Percentiles rank a stretch among this genome's conserved stretches.
Evolutionary conservation across 2,329 filamentous ascomycete genomes (phyloP).

Genomic region (Colletotrichum ledebouriae): DNA sequence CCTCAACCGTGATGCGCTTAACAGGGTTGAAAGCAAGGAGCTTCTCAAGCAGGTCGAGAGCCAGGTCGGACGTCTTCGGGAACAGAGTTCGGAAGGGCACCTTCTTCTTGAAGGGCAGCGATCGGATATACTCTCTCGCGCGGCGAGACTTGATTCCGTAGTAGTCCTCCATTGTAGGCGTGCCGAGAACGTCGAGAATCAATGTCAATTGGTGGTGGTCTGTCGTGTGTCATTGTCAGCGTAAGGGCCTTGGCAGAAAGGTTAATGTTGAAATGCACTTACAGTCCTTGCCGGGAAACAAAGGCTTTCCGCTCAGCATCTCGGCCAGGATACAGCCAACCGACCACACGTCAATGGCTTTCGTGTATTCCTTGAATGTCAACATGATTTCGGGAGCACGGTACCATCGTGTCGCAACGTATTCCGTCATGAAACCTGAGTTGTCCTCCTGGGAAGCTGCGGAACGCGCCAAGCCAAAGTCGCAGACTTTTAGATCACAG

Average conservation of each 20-base stretch:
- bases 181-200: slow-evolving; percentile 96
- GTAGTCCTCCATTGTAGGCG: slow-evolving; percentile 99
- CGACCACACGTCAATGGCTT: slow-evolving; percentile 99
- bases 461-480: slow-evolving; percentile 95
- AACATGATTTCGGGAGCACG: slow-evolving; percentile 99
- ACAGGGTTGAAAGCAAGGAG: slow-evolving; percentile 97
- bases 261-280: slow-evolving; percentile 52
- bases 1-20: slow-evolving; percentile 98
- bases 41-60: slow-evolving; percentile 94
- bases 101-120: slow-evolving; percentile 99
- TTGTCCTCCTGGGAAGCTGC: slow-evolving; percentile 98
- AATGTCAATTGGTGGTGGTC: slow-evolving; percentile 98
- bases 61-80: slow-evolving; percentile 98
- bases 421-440: slow-evolving; percentile 99
- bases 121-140: slow-evolving; percentile 97
- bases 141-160: slow-evolving; percentile 99
- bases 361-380: slow-evolving; percentile 99
- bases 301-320: slow-evolving; percentile 97
- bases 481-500: slow-evolving; percentile 98
- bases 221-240: slow-evolving; percentile 53
- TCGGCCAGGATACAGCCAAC: slow-evolving; percentile 98
- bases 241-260: background rate
- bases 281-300: slow-evolving; percentile 99
- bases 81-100: slow-evolving; percentile 97
- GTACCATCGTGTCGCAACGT: slow-evolving; percentile 99